phyloP scores from a whole-genome alignment of 768 basidiomycete species.

The Naganishia kalamii region DNA sequence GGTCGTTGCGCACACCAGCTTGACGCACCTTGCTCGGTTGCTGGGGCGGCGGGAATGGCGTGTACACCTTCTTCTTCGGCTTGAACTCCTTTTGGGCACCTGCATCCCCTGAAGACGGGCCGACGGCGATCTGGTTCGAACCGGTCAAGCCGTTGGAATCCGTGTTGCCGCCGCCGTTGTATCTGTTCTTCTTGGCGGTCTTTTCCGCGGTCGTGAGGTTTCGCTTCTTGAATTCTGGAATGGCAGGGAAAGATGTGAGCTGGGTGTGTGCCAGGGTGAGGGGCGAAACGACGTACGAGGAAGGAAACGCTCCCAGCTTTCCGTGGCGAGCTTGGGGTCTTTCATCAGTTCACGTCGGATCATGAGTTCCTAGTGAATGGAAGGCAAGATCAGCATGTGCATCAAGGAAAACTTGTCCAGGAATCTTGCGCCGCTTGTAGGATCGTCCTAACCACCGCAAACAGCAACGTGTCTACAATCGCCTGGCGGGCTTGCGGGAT shows the following conservation, averaged over 20 bases:
- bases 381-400: not conserved
- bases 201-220: conserved; percentile 92
- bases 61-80: conserved; percentile 80
- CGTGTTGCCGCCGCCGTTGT: conserved; percentile 19
- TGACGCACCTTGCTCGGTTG: conserved; percentile 71
- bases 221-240: conserved; percentile 70
- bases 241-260: not conserved
- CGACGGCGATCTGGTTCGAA: conserved; percentile 16
- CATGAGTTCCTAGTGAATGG: conserved; percentile 74
- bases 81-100: conserved; percentile 31
- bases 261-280: not conserved
- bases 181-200: conserved; percentile 80
- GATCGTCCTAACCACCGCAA: too few species aligned
- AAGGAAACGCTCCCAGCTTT: conserved; percentile 95
- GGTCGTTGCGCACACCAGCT: not conserved
- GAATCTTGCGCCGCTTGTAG: too few species aligned
- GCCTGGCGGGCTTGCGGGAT: too few species aligned
- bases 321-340: conserved; percentile 87
- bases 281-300: conserved; percentile 52
- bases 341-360: conserved; percentile 95
- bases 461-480: too few species aligned
- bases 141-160: not conserved
- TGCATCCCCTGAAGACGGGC: not conserved
- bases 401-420: not conserved
- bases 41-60: conserved; percentile 97